Percentiles rank a stretch among this genome's conserved stretches.
These are phyloP conservation scores for Roridomyces roridus DNA, from an alignment of 768 basidiomycete genomes.

Conservation along the genomic window DNA sequence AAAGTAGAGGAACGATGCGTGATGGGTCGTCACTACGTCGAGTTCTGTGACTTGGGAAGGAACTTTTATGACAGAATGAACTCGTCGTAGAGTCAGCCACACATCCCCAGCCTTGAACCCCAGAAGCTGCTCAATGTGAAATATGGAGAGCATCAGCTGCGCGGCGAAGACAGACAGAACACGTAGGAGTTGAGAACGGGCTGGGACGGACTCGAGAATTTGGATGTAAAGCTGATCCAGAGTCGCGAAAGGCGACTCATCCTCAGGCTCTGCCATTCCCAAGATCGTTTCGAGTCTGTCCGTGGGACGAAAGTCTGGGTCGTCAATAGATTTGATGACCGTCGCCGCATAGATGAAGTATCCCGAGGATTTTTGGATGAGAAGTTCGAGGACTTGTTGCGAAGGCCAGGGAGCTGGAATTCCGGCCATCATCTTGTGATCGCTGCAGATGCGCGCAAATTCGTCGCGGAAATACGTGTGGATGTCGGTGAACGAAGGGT, in stretches of 20 bases:
- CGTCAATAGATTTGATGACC: slow-evolving; percentile 1
- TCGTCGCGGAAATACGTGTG: not conserved
- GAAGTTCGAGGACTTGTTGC: not conserved
- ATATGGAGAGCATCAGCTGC: not conserved
- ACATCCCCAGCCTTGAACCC: too few species aligned
- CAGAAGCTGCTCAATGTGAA: not conserved
- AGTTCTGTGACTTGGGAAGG: not conserved
- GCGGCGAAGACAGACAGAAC: not conserved
- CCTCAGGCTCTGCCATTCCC: not conserved
- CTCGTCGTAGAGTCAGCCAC: not conserved
- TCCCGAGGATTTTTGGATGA: slow-evolving; percentile 2
- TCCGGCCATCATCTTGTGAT: not conserved
- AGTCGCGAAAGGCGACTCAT: not conserved
- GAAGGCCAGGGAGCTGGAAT: not conserved
- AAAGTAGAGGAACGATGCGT: not conserved
- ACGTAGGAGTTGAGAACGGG: not conserved
- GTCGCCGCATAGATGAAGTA: slow-evolving; percentile 8
- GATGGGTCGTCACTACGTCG: not conserved
- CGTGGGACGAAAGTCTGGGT: slow-evolving; percentile 3
- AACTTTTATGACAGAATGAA: not conserved
- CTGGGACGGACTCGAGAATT: not conserved
- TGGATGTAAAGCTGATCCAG: slow-evolving; percentile 7
- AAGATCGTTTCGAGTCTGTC: not conserved
- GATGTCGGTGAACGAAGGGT: not conserved
- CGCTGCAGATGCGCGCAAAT: not conserved